Percentiles rank a stretch among this genome's conserved stretches.
Evolutionary conservation across 495 filamentous ascomycete genomes (phyloP).

Genomic region (Xylaria acuta): DNA sequence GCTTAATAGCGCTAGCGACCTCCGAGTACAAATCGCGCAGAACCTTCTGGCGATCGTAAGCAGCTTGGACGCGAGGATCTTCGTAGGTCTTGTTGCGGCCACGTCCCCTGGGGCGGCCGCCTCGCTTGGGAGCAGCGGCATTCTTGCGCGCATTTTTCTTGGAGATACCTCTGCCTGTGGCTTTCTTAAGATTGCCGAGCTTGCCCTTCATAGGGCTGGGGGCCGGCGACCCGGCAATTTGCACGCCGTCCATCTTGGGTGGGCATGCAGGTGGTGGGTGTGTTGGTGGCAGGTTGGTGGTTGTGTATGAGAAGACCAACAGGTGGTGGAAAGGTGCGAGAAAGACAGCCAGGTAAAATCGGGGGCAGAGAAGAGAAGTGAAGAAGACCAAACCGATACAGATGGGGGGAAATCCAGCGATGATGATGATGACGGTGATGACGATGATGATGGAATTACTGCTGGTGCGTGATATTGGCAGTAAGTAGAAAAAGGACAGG

Average conservation of each 20-base stretch:
- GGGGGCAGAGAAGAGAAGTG: not conserved
- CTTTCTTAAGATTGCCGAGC: constrained; percentile 31
- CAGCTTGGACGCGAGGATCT: constrained; percentile 48
- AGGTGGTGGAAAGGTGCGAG: not conserved
- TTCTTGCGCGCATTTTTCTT: constrained; percentile 41
- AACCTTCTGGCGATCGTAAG: constrained; percentile 53
- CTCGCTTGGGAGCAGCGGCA: constrained; percentile 38
- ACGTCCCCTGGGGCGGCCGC: constrained; percentile 43
- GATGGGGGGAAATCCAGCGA: not conserved
- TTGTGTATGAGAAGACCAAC: not conserved
- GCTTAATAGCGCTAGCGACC: constrained; percentile 48
- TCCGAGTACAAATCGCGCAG: constrained; percentile 47
- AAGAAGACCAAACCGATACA: constrained; percentile 1
- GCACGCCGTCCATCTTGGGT: constrained; percentile 41
- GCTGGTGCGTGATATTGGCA: not conserved
- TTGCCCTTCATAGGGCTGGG: constrained; percentile 43
- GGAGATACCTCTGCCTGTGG: constrained; percentile 32
- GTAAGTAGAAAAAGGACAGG: not conserved
- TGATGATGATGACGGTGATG: not conserved
- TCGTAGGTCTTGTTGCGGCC: constrained; percentile 52
- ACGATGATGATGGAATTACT: constrained; percentile 1
- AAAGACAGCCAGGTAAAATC: not conserved
- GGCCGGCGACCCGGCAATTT: constrained; percentile 39
- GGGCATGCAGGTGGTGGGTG: constrained; percentile 3
- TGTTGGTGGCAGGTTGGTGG: not conserved